Evolutionary conservation across 768 basidiomycete species (phyloP).

Genomic region (Lentinula guzmanii): DNA sequence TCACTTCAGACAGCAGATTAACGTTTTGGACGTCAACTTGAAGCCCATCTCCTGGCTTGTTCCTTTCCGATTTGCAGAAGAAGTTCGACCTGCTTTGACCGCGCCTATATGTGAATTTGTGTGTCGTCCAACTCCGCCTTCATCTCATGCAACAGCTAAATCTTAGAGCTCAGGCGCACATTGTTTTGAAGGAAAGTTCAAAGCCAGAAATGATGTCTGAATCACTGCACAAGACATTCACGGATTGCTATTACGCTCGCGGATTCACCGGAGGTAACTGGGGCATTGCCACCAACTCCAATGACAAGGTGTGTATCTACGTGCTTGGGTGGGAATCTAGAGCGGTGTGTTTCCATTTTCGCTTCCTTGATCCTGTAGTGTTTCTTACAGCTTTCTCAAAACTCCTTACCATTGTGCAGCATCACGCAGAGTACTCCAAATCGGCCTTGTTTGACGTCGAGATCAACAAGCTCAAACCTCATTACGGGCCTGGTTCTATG

Average conservation of each 20-base stretch:
- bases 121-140: background rate
- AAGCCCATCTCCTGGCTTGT: slow-evolving; percentile 8
- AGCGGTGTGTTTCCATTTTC: slow-evolving; percentile 7
- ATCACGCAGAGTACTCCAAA: slow-evolving; percentile 11
- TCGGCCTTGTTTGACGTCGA: slow-evolving; percentile 15
- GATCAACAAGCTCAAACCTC: slow-evolving; percentile 14
- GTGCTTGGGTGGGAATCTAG: slow-evolving; percentile 17
- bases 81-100: slow-evolving; percentile 13
- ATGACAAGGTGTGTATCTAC: slow-evolving; percentile 14
- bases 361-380: background rate
- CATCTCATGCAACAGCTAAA: background rate
- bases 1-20: slow-evolving; percentile 13
- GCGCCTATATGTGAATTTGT: slow-evolving; percentile 18
- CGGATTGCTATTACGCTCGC: slow-evolving; percentile 15
- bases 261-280: slow-evolving; percentile 17
- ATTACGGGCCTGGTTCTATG: slow-evolving; percentile 3
- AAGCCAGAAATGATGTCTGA: slow-evolving; percentile 4
- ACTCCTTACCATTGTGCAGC: background rate
- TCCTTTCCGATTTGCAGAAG: slow-evolving; percentile 12
- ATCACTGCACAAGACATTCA: slow-evolving; percentile 17
- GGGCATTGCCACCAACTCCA: slow-evolving; percentile 14
- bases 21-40: slow-evolving; percentile 11
- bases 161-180: slow-evolving; percentile 3
- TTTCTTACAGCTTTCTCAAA: background rate
- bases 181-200: slow-evolving; percentile 10